Evolutionary conservation across 345 rosid genomes (phyloP).

Genomic region (Salix arbutifolia): DNA sequence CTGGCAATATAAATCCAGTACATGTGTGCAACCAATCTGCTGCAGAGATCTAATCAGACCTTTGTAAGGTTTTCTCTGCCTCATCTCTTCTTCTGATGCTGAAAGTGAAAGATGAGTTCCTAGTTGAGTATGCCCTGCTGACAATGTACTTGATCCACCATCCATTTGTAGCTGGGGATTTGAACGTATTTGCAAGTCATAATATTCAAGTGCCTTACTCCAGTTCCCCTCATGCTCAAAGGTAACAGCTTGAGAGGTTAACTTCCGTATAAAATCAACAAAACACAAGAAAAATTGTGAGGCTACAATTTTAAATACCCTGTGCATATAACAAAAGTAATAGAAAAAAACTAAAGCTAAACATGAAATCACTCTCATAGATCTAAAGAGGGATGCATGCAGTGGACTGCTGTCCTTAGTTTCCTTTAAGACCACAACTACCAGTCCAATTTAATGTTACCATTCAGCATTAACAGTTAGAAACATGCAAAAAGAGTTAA

Average conservation of each 20-base stretch:
- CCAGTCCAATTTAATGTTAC: not conserved
- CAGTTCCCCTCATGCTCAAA: conserved; percentile 97
- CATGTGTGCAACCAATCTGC: conserved; percentile 85
- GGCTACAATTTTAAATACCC: not conserved
- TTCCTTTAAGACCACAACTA: not conserved
- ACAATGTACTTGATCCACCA: conserved; percentile 34
- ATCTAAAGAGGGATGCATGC: not conserved
- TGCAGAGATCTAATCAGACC: conserved; percentile 90
- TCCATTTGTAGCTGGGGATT: conserved; percentile 35
- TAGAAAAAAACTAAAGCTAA: not conserved
- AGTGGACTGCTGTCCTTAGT: not conserved
- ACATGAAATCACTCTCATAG: not conserved
- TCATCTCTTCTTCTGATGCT: conserved; percentile 39
- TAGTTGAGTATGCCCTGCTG: conserved; percentile 30
- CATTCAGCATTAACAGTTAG: not conserved
- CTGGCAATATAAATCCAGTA: conserved; percentile 79
- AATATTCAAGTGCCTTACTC: conserved; percentile 91
- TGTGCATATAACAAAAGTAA: not conserved
- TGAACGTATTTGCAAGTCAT: conserved; percentile 84
- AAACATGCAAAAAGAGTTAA: not conserved
- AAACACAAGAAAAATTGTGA: conserved; percentile 18
- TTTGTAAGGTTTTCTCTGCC: conserved; percentile 65
- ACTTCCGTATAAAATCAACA: conserved; percentile 37
- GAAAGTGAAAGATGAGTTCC: conserved; percentile 26
- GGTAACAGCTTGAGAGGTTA: conserved; percentile 83